A percentile compares a stretch with the other conserved stretches of the same genome.
Evolutionary conservation across 1,284 basidiomycete genomes (phyloP).

Genomic region (Pseudozyma sp.): DNA sequence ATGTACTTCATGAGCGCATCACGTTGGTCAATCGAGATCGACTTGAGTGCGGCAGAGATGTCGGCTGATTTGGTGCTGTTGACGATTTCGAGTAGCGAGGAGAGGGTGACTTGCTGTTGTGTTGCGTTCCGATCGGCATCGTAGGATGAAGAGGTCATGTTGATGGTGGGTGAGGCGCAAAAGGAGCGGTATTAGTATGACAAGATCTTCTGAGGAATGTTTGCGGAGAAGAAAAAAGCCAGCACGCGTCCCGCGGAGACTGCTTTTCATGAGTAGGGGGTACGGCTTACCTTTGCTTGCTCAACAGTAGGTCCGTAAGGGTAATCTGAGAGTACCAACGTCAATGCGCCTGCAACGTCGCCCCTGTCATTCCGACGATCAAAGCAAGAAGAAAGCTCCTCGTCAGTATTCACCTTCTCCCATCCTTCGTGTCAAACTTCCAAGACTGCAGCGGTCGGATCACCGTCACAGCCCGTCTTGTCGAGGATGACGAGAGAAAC

Average conservation of each 20-base stretch:
- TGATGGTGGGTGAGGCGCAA: too few species aligned
- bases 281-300: slow-evolving; percentile 57
- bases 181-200: too few species aligned
- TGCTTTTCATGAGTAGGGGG: not conserved
- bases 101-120: slow-evolving; percentile 75
- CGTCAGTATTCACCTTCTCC: slow-evolving; percentile 46
- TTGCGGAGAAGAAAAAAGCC: too few species aligned
- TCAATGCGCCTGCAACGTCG: slow-evolving; percentile 59
- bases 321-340: slow-evolving; percentile 53
- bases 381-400: not conserved
- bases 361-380: slow-evolving; percentile 30
- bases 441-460: too few species aligned
- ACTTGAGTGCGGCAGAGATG: slow-evolving; percentile 81
- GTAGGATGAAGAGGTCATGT: too few species aligned
- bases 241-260: too few species aligned
- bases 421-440: too few species aligned
- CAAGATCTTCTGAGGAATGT: too few species aligned
- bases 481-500: slow-evolving; percentile 8
- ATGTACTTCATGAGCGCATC: slow-evolving; percentile 98
- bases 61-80: slow-evolving; percentile 94
- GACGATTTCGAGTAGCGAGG: slow-evolving; percentile 88
- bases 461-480: not conserved
- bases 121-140: too few species aligned
- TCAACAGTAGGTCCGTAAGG: slow-evolving; percentile 59
- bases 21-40: slow-evolving; percentile 82